Evolutionary conservation across 768 basidiomycete species (phyloP).

Genomic region (Russula compacta): DNA sequence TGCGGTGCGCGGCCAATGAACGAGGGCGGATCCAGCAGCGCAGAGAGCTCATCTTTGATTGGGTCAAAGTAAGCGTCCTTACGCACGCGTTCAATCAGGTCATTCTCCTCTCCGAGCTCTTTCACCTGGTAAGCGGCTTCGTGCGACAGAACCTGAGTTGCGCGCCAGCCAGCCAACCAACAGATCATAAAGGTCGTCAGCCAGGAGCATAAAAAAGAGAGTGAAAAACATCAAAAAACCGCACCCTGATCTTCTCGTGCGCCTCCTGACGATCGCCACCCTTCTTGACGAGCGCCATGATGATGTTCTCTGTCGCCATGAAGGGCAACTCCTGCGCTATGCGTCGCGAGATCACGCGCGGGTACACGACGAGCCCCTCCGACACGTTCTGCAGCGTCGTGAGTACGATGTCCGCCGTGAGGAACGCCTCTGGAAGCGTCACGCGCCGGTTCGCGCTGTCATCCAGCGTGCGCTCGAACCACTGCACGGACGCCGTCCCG

Average conservation of each 20-base stretch:
- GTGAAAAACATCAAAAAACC: conserved; percentile 18
- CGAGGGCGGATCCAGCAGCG: conserved; percentile 71
- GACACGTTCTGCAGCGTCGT: conserved; percentile 94
- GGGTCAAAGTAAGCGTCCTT: conserved; percentile 81
- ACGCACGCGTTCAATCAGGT: conserved; percentile 83
- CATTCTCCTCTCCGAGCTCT: conserved; percentile 88
- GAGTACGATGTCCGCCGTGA: conserved; percentile 93
- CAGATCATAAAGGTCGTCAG: neutral
- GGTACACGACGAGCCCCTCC: conserved; percentile 99
- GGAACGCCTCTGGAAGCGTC: conserved; percentile 92
- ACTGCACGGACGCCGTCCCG: conserved; percentile 91
- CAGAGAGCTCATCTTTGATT: conserved; percentile 72
- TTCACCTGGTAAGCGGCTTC: conserved; percentile 94
- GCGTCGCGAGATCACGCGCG: conserved; percentile 85
- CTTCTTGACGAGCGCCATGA: conserved; percentile 95
- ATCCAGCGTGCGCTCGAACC: conserved; percentile 97
- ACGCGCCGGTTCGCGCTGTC: conserved; percentile 97
- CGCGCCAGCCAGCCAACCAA: neutral
- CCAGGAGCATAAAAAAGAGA: neutral
- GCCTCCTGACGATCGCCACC: conserved; percentile 95
- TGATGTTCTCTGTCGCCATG: conserved; percentile 99
- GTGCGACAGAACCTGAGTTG: conserved; percentile 75
- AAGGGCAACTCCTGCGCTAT: conserved; percentile 95
- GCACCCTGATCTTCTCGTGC: conserved; percentile 87
- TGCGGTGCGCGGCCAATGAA: conserved; percentile 94